These are phyloP conservation scores for Russula abietina DNA, from an alignment of 768 basidiomycete genomes.

Conservation along the genomic window DNA sequence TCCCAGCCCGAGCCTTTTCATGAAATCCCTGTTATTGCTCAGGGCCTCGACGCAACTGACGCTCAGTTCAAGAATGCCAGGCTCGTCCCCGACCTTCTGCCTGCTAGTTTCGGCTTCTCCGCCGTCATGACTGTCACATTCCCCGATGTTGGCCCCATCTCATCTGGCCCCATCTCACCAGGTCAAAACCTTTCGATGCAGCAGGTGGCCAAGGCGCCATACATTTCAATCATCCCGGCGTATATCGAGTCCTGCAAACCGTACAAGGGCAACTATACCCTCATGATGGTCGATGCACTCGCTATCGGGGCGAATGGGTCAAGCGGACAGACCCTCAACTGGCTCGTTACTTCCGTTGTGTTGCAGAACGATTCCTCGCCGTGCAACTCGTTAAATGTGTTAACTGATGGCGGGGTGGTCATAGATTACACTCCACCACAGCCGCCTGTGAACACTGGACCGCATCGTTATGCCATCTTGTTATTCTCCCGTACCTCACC, in stretches of 20 bases:
- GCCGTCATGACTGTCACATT: slow-evolving; percentile 52
- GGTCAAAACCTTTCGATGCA: slow-evolving; percentile 55
- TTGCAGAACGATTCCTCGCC: slow-evolving; percentile 29
- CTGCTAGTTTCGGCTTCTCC: slow-evolving; percentile 51
- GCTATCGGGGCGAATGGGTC: slow-evolving; percentile 54
- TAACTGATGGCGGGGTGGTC: slow-evolving; percentile 38
- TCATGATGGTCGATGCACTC: slow-evolving; percentile 73
- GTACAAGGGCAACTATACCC: slow-evolving; percentile 50
- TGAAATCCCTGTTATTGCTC: slow-evolving; percentile 32
- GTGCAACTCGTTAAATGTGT: slow-evolving; percentile 30
- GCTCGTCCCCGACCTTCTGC: slow-evolving; percentile 56
- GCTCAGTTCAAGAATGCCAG: slow-evolving; percentile 62
- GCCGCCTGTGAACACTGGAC: slow-evolving; percentile 62
- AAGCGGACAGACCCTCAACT: slow-evolving; percentile 67
- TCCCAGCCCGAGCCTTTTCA: slow-evolving; percentile 45
- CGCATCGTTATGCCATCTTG: slow-evolving; percentile 70
- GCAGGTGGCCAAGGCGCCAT: slow-evolving; percentile 49
- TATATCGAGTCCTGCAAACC: slow-evolving; percentile 43
- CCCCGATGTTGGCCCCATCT: slow-evolving; percentile 40
- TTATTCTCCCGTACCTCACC: slow-evolving; percentile 56
- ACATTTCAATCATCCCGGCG: slow-evolving; percentile 44
- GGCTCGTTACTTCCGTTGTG: slow-evolving; percentile 66
- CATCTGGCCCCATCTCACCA: no score
- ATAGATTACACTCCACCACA: slow-evolving; percentile 70
- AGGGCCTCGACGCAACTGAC: slow-evolving; percentile 52